Percentiles rank a stretch among this genome's conserved stretches.
Evolutionary conservation across 1,139 yeast species (phyloP).

Genomic region (Hansenula anomala): DNA sequence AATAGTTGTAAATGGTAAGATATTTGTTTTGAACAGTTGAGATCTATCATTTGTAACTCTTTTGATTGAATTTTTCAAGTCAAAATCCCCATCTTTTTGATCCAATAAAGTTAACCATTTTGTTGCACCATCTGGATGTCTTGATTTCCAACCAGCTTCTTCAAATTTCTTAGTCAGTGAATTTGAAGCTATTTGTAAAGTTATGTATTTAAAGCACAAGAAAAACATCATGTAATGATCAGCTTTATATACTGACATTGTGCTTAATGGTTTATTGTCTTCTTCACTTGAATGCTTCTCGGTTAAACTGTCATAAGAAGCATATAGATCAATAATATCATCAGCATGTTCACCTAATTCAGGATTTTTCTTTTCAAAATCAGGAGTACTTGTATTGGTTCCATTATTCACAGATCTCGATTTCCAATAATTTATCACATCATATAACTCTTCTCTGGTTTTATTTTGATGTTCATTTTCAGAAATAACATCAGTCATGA

Average conservation of each 20-base stretch:
- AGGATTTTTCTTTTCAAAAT: too few relatives aligned
- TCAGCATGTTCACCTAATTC: background rate
- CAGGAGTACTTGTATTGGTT: background rate
- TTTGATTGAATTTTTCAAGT: conserved; percentile 4
- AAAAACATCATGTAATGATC: conserved; percentile 17
- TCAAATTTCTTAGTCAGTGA: background rate
- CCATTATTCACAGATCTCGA: background rate
- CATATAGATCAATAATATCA: conserved; percentile 12
- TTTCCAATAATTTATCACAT: conserved; percentile 1
- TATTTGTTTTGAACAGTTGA: background rate
- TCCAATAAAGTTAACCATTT: conserved; percentile 16
- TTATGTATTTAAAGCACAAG: conserved; percentile 10
- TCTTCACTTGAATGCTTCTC: conserved; percentile 7
- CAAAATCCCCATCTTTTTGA: conserved; percentile 6
- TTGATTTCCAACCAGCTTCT: conserved; percentile 12
- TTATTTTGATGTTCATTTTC: background rate
- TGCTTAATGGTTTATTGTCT: conserved; percentile 15
- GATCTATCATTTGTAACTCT: conserved; percentile 10
- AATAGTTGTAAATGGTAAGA: conserved; percentile 4
- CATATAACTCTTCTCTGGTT: background rate
- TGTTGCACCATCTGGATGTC: conserved; percentile 13
- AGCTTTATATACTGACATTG: conserved; percentile 8
- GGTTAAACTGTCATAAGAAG: conserved; percentile 6
- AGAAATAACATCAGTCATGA: background rate
- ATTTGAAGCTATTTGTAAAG: conserved; percentile 1